These are phyloP conservation scores for Blastomyces parvus DNA, from an alignment of 2,329 filamentous ascomycete genomes.

Conservation along the genomic window DNA sequence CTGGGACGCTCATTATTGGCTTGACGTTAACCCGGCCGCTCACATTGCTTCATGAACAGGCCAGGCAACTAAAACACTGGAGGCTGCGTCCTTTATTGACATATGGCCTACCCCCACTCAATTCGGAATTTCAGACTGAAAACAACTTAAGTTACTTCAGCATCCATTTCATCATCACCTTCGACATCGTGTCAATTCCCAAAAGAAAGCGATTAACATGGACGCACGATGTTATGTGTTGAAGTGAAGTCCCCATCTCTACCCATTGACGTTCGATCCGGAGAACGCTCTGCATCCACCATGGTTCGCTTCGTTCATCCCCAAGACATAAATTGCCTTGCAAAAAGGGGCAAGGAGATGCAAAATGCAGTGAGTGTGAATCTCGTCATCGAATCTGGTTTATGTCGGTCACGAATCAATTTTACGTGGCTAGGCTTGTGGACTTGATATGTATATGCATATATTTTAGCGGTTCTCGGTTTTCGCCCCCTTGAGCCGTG, in stretches of 20 bases:
- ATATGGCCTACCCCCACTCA: background rate
- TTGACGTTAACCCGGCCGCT: conserved; percentile 1
- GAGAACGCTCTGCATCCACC: background rate
- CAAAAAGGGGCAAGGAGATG: background rate
- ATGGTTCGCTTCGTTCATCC: background rate
- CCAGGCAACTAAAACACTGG: background rate
- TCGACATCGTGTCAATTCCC: background rate
- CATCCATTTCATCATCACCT: background rate
- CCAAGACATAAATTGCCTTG: background rate
- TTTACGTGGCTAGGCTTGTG: background rate
- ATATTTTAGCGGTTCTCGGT: background rate
- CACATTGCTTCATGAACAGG: conserved; percentile 1
- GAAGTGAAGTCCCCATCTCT: background rate
- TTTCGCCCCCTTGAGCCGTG: background rate
- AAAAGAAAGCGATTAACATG: background rate
- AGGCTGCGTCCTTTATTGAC: no score
- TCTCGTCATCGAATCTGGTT: background rate
- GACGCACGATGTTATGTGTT: background rate
- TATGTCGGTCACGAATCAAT: background rate
- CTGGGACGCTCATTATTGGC: background rate
- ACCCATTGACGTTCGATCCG: background rate
- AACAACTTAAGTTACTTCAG: background rate
- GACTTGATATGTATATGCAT: background rate
- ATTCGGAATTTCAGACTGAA: background rate
- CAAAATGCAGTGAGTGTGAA: background rate